Evolutionary conservation across 1,284 basidiomycete genomes (phyloP).

Genomic region (Heliocybe sulcata): DNA sequence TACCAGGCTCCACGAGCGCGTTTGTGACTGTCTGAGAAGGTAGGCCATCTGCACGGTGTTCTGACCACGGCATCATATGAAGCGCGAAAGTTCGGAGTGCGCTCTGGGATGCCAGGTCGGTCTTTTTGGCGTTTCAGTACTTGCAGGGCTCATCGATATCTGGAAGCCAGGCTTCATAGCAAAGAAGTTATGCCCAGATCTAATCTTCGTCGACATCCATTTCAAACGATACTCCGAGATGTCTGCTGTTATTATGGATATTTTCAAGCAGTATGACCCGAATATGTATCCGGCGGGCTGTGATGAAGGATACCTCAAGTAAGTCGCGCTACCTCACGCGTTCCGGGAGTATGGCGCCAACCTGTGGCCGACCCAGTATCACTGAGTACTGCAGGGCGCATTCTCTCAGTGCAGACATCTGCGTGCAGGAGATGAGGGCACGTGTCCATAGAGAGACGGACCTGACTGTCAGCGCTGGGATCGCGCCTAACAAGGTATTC

Average conservation of each 20-base stretch:
- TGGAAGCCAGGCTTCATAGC: slow-evolving; percentile 70
- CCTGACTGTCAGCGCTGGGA: slow-evolving; percentile 90
- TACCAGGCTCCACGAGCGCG: neutral
- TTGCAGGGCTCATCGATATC: slow-evolving; percentile 1
- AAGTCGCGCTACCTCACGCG: slow-evolving; percentile 17
- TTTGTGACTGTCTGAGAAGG: slow-evolving; percentile 30
- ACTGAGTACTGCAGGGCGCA: slow-evolving; percentile 71
- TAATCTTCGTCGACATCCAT: slow-evolving; percentile 68
- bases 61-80: slow-evolving; percentile 88
- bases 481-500: slow-evolving; percentile 72
- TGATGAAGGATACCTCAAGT: slow-evolving; percentile 91
- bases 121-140: neutral
- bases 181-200: slow-evolving; percentile 87
- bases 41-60: slow-evolving; percentile 56
- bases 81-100: slow-evolving; percentile 82
- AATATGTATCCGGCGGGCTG: slow-evolving; percentile 76
- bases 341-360: slow-evolving; percentile 1
- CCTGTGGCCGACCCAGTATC: slow-evolving; percentile 39
- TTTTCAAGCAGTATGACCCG: slow-evolving; percentile 76
- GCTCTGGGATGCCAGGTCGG: slow-evolving; percentile 83
- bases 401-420: slow-evolving; percentile 58
- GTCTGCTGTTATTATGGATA: slow-evolving; percentile 60
- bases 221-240: slow-evolving; percentile 67
- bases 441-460: slow-evolving; percentile 70
- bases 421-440: slow-evolving; percentile 72